These are phyloP conservation scores for Oryza glumipatula DNA, from an alignment of 176 grass and related monocot species.

Conservation along the genomic window DNA sequence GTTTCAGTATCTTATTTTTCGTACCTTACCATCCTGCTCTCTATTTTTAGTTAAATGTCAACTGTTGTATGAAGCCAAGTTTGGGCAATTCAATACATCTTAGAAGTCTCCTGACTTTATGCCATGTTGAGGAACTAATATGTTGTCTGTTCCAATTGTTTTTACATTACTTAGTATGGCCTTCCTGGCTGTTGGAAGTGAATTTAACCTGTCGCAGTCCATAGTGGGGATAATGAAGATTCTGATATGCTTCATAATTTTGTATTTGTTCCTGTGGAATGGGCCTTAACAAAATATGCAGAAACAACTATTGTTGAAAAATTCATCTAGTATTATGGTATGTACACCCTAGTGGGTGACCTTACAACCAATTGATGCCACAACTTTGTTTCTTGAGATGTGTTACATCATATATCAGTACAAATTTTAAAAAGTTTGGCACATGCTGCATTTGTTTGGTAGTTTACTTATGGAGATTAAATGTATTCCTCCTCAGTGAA, in stretches of 20 bases:
- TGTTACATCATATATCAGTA: neutral
- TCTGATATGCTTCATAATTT: neutral
- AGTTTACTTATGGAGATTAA: conserved; percentile 39
- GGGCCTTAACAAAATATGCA: neutral
- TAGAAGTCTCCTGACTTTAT: neutral
- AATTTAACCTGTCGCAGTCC: neutral
- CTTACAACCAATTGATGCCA: neutral
- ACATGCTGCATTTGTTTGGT: neutral
- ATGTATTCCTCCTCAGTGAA: conserved; percentile 57
- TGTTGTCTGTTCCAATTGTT: no score
- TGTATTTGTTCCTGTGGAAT: neutral
- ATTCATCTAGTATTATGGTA: neutral
- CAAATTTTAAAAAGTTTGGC: neutral
- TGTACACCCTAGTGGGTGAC: neutral
- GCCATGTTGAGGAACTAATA: neutral
- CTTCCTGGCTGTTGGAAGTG: neutral
- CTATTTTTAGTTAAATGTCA: no score
- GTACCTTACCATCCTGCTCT: no score
- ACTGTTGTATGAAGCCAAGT: no score
- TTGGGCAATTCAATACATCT: no score
- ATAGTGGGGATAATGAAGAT: neutral
- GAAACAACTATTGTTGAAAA: neutral
- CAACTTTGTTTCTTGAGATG: neutral
- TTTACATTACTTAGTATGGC: neutral
- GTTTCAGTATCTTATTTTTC: no score